Percentiles rank a stretch among this genome's conserved stretches.
Conservation (phyloP, 75 land plant genomes). For the Pinus taeda region DNA sequence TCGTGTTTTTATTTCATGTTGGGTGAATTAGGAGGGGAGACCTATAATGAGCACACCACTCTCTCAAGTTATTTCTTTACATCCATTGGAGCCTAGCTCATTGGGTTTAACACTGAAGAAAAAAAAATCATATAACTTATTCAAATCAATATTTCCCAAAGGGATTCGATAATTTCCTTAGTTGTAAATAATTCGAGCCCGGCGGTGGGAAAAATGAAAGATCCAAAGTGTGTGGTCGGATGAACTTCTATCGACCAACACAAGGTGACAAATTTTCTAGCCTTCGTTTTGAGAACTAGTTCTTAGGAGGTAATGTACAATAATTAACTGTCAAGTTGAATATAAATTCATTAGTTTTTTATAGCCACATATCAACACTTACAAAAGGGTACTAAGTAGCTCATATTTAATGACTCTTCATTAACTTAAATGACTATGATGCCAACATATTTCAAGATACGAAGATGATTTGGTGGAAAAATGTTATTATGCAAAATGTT, state of each 20-base stretch:
- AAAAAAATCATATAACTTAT: conserved; percentile 56
- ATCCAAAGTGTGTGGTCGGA: conserved; percentile 8
- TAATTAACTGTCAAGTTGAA: background rate
- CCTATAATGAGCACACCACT: too few relatives aligned
- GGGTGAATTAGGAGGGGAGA: too few relatives aligned
- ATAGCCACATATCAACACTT: background rate
- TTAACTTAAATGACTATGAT: background rate
- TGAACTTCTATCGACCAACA: conserved; percentile 36
- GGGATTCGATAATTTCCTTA: background rate
- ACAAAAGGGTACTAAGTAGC: background rate
- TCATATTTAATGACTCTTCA: background rate
- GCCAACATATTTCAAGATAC: conserved; percentile 32
- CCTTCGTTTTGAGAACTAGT: conserved; percentile 56
- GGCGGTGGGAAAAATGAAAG: background rate
- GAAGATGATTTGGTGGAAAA: conserved; percentile 86
- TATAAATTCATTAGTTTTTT: background rate
- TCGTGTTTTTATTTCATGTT: too few relatives aligned
- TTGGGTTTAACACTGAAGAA: conserved; percentile 57
- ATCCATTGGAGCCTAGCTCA: conserved; percentile 49
- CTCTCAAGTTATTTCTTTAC: too few relatives aligned
- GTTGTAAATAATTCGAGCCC: background rate
- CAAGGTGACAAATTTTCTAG: conserved; percentile 76
- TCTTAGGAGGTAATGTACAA: conserved; percentile 60
- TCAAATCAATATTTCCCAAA: conserved; percentile 29
- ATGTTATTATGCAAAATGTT: conserved; percentile 80